Percentiles rank a stretch among this genome's conserved stretches.
Evolutionary conservation across 345 rosid species (phyloP).

Genomic region (Syzygium jambos): DNA sequence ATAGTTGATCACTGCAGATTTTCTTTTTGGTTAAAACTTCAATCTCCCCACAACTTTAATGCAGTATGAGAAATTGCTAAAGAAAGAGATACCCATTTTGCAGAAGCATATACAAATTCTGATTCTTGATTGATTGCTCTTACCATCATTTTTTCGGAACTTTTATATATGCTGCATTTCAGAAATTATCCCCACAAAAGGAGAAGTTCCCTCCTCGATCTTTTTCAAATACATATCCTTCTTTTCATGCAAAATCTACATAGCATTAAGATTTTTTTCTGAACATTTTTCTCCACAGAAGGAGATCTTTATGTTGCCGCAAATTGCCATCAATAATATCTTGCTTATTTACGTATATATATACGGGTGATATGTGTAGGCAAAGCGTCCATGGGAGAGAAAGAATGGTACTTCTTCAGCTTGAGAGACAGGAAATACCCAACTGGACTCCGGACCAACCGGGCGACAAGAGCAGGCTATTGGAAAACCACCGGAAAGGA

Average conservation of each 20-base stretch:
- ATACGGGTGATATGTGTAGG: not conserved
- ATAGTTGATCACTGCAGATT: not conserved
- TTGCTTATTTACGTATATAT: not conserved
- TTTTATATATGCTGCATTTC: not conserved
- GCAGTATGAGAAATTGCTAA: not conserved
- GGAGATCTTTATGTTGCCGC: not conserved
- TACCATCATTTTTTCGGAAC: not conserved
- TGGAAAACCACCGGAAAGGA: conserved; percentile 8
- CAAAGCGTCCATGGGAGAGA: conserved; percentile 8
- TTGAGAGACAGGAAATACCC: conserved; percentile 2
- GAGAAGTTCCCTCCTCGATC: not conserved
- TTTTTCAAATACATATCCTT: not conserved
- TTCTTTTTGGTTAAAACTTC: not conserved
- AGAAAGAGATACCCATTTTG: not conserved
- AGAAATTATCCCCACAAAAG: not conserved
- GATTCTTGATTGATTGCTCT: not conserved
- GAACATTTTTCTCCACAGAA: not conserved
- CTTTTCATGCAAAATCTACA: not conserved
- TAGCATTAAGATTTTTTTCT: not conserved
- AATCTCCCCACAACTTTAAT: not conserved
- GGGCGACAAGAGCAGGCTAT: conserved; percentile 4
- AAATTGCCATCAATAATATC: not conserved
- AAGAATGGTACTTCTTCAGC: conserved; percentile 7
- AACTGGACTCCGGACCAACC: conserved; percentile 2
- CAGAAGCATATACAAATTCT: not conserved